These are phyloP conservation scores for Carex littledalei DNA, from an alignment of 176 grass and related monocot species.

Conservation along the genomic window DNA sequence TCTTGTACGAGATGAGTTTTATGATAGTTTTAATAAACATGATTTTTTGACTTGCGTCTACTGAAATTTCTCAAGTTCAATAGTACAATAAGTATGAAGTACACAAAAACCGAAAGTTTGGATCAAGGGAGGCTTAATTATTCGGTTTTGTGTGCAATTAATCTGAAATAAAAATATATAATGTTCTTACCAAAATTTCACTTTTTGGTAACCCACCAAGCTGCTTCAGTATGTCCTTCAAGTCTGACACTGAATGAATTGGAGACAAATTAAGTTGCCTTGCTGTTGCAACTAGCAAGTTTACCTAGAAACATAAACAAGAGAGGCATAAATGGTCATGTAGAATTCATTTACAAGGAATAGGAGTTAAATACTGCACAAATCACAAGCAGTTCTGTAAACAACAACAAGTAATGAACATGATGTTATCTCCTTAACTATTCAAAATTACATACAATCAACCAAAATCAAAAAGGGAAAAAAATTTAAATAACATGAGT, in stretches of 20 bases:
- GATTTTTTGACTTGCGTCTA: neutral
- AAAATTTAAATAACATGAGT: neutral
- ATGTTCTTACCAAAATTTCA: slow-evolving; percentile 6
- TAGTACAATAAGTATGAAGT: neutral
- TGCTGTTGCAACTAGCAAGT: neutral
- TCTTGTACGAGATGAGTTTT: neutral
- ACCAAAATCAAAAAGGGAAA: neutral
- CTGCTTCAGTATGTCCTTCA: neutral
- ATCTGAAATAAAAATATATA: neutral
- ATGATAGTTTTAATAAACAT: neutral
- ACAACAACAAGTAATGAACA: neutral
- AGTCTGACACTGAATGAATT: neutral
- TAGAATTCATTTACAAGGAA: neutral
- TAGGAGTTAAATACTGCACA: neutral
- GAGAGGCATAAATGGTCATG: neutral
- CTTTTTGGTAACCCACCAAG: neutral
- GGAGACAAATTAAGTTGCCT: neutral
- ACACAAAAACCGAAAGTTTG: neutral
- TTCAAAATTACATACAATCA: neutral
- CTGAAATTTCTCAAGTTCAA: too few relatives aligned
- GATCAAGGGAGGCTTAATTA: neutral
- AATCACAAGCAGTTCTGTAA: neutral
- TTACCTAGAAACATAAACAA: slow-evolving; percentile 13
- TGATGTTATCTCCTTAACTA: neutral
- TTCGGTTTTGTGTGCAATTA: neutral